These are phyloP conservation scores for California macrophylla DNA, from an alignment of 441 rosid genomes.

Conservation along the genomic window DNA sequence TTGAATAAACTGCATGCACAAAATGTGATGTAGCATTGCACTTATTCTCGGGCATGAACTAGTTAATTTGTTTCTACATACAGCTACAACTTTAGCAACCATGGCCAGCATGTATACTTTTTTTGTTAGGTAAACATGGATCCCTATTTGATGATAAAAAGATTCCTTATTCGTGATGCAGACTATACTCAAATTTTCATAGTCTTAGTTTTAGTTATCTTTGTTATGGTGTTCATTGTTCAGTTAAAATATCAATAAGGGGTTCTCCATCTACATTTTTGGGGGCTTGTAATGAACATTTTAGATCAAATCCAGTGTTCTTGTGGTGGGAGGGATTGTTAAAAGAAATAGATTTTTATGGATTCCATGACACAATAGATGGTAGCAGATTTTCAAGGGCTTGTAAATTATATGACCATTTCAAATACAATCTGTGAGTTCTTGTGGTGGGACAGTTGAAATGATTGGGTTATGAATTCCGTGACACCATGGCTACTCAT, in stretches of 20 bases:
- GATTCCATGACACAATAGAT: neutral
- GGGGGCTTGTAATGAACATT: neutral
- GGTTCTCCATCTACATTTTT: neutral
- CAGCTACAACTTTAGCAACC: neutral
- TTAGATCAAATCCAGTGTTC: neutral
- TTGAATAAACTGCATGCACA: neutral
- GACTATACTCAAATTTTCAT: neutral
- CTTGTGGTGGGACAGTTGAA: neutral
- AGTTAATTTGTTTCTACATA: neutral
- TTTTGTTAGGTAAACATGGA: neutral
- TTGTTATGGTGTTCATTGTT: neutral
- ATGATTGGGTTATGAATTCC: neutral
- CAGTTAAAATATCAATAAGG: neutral
- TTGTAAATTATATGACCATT: neutral
- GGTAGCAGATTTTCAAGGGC: neutral
- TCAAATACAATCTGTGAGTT: neutral
- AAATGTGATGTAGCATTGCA: neutral
- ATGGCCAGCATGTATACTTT: neutral
- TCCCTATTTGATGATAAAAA: neutral
- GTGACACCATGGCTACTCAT: conserved; percentile 10
- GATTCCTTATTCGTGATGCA: neutral
- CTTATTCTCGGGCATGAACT: neutral
- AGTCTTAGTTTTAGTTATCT: neutral
- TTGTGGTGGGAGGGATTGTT: neutral
- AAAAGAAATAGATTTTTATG: neutral